phyloP scores from a whole-genome alignment of 225 moss, liverwort and hornwort genomes.

The Pleurozium schreberi region DNA sequence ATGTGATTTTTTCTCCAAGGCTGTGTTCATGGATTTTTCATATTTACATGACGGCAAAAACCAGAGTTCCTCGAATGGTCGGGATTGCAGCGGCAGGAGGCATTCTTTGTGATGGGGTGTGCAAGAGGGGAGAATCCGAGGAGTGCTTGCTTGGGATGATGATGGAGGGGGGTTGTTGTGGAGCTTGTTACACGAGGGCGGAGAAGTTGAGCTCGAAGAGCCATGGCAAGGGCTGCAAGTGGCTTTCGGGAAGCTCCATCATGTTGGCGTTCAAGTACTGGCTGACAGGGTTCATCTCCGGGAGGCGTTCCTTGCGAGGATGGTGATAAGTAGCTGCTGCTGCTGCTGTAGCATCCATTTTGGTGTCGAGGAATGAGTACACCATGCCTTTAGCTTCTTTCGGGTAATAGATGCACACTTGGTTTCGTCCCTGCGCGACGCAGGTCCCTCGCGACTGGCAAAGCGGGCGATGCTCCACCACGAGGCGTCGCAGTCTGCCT shows the following conservation, averaged over 20 bases:
- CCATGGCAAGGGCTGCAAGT: constrained; percentile 20
- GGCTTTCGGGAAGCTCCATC: constrained; percentile 35
- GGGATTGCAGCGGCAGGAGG: background rate
- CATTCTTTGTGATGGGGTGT: background rate
- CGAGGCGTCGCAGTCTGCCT: constrained; percentile 12
- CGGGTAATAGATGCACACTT: constrained; percentile 28
- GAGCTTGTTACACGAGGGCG: constrained; percentile 13
- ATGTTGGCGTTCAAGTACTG: constrained; percentile 24
- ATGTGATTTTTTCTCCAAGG: no score
- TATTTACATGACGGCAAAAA: background rate
- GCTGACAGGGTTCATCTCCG: constrained; percentile 16
- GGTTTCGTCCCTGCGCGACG: constrained; percentile 17
- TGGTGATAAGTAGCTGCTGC: background rate
- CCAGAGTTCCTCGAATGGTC: background rate
- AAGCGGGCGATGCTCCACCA: constrained; percentile 29
- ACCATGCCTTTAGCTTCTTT: constrained; percentile 37
- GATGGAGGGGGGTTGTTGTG: background rate
- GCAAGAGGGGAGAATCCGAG: background rate
- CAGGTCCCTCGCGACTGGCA: constrained; percentile 30
- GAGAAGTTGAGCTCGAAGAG: constrained; percentile 35
- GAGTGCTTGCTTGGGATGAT: background rate
- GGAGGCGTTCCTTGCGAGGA: constrained; percentile 22
- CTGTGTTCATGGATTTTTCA: background rate
- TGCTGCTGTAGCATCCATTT: background rate
- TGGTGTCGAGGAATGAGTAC: background rate